Conservation (phyloP, 2,329 filamentous ascomycete species). For the Aspergillus aculeatus region DNA sequence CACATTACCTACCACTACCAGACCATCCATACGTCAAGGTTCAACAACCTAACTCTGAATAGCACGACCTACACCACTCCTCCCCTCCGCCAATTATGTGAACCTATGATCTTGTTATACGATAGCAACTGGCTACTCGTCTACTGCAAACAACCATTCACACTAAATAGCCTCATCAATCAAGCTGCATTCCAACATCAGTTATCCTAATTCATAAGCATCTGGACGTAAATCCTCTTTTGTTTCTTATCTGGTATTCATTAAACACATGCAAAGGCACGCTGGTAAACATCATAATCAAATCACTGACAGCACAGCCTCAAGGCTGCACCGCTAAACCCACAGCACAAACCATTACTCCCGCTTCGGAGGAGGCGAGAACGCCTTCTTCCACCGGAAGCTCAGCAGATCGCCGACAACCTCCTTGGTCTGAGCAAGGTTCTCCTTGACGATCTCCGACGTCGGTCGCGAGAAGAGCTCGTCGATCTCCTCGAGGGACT, state of each 20-base stretch:
- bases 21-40: no score
- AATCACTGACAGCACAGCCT: not conserved
- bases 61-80: no score
- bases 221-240: not conserved
- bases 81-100: no score
- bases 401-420: constrained; percentile 47
- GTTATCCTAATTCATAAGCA: not conserved
- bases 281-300: not conserved
- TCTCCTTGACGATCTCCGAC: constrained; percentile 60
- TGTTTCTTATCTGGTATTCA: not conserved
- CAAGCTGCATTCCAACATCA: not conserved
- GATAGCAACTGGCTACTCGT: no score
- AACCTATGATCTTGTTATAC: no score
- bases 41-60: no score
- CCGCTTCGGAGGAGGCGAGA: constrained; percentile 31
- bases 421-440: constrained; percentile 47
- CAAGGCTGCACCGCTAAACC: not conserved
- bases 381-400: constrained; percentile 50
- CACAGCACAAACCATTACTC: not conserved
- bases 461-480: constrained; percentile 65
- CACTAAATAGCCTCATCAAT: not conserved
- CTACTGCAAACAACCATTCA: no score
- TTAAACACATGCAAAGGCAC: not conserved
- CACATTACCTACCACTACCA: no score
- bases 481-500: constrained; percentile 70